These are phyloP conservation scores for Carex arenaria DNA, from an alignment of 202 grass and related monocot species.

Conservation along the genomic window DNA sequence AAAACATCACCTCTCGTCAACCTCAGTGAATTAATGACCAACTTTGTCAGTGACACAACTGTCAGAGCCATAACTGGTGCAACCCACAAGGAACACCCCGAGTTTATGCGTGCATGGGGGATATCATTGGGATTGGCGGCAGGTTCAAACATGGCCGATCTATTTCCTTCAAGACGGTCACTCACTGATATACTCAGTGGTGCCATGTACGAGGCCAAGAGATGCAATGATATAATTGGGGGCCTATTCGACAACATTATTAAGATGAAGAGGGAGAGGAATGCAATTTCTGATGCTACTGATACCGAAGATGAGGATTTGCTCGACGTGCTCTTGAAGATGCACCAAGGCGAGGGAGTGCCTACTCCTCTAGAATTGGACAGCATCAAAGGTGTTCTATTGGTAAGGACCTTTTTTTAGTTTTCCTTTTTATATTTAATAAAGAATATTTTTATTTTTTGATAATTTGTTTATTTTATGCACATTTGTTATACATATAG, in stretches of 20 bases:
- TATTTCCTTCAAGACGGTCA: slow-evolving; percentile 35
- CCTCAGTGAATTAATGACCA: slow-evolving; percentile 16
- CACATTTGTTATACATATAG: not conserved
- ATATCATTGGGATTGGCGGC: slow-evolving; percentile 15
- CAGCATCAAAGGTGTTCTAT: slow-evolving; percentile 50
- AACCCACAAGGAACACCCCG: slow-evolving; percentile 23
- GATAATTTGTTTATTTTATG: not conserved
- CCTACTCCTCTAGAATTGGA: slow-evolving; percentile 41
- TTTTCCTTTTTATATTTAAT: not conserved
- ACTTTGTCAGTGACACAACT: slow-evolving; percentile 33
- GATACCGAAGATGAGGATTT: slow-evolving; percentile 35
- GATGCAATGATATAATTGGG: not conserved
- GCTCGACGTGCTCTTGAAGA: slow-evolving; percentile 39
- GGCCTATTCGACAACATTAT: slow-evolving; percentile 40
- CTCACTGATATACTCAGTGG: slow-evolving; percentile 28
- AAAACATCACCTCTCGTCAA: slow-evolving; percentile 8
- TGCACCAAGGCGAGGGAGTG: slow-evolving; percentile 29
- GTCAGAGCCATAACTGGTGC: slow-evolving; percentile 45
- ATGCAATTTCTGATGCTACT: not conserved
- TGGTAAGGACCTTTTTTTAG: slow-evolving; percentile 16
- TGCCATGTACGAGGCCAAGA: not conserved
- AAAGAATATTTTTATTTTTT: not conserved
- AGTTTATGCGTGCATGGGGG: slow-evolving; percentile 29
- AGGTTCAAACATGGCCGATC: slow-evolving; percentile 27
- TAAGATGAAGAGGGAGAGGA: slow-evolving; percentile 32